Percentiles rank a stretch among this genome's conserved stretches.
These are phyloP conservation scores for Fonsecaea nubica DNA, from an alignment of 2,329 filamentous ascomycete species.

Conservation along the genomic window DNA sequence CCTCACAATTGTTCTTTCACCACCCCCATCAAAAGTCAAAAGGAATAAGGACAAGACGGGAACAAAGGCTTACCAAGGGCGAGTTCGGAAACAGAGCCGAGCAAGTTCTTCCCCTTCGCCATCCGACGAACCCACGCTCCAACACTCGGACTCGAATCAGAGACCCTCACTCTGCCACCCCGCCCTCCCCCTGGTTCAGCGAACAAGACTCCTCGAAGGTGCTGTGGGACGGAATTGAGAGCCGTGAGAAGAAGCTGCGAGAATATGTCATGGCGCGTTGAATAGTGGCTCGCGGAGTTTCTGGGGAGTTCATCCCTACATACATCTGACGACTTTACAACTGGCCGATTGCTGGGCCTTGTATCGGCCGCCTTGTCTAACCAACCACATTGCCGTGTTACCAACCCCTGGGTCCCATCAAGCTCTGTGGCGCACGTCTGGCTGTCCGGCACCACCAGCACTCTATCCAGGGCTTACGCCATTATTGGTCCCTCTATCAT, in stretches of 20 bases:
- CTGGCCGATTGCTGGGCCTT: not conserved
- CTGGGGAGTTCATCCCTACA: not conserved
- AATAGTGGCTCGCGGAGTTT: not conserved
- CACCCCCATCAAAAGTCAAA: not conserved
- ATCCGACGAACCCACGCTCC: not conserved
- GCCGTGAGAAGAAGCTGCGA: not conserved
- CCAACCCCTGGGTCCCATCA: constrained; percentile 11
- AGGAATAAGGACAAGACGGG: not conserved
- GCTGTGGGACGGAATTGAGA: constrained; percentile 8
- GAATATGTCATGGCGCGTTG: constrained; percentile 19
- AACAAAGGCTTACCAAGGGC: not conserved
- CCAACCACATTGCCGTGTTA: constrained; percentile 12
- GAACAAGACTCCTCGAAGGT: not conserved
- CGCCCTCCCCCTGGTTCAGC: not conserved
- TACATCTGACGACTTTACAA: not conserved
- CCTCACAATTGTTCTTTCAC: not conserved
- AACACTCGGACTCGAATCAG: constrained; percentile 1
- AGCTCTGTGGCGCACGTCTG: constrained; percentile 20
- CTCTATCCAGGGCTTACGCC: not conserved
- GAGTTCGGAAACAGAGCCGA: not conserved
- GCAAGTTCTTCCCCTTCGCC: not conserved
- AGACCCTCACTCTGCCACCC: not conserved
- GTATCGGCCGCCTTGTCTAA: constrained; percentile 2
- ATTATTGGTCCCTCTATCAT: constrained; percentile 16
- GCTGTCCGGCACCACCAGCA: not conserved